phyloP scores from a whole-genome alignment of 2,329 filamentous ascomycete species.

The Chalara sp. region DNA sequence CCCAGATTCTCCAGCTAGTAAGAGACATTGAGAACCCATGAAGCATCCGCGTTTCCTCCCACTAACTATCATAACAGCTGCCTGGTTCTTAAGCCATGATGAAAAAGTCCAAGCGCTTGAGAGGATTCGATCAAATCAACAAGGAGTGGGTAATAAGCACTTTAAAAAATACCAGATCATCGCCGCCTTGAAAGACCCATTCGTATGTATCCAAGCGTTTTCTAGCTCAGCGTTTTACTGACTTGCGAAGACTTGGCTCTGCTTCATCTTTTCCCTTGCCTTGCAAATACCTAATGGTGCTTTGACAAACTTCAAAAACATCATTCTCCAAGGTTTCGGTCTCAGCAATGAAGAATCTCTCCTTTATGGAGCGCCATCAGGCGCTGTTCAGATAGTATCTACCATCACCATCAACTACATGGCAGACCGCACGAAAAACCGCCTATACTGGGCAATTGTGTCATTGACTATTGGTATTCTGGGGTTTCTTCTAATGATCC shows the following conservation, averaged over 20 bases:
- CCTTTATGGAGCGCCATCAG: constrained; percentile 23
- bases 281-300: too few species aligned
- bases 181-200: constrained; percentile 34
- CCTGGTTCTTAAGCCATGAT: constrained; percentile 35
- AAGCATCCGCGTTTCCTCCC: too few species aligned
- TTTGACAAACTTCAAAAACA: too few species aligned
- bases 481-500: constrained; percentile 29
- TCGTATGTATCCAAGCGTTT: constrained; percentile 23
- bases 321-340: constrained; percentile 31
- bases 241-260: constrained; percentile 30
- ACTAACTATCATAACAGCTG: constrained; percentile 9
- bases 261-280: constrained; percentile 13
- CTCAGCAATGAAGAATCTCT: constrained; percentile 25
- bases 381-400: constrained; percentile 16
- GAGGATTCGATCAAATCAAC: constrained; percentile 48
- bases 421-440: too few species aligned
- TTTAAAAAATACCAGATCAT: constrained; percentile 46
- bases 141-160: constrained; percentile 46
- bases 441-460: too few species aligned
- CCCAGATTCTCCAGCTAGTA: too few species aligned
- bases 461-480: constrained; percentile 26
- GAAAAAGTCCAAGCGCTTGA: constrained; percentile 38
- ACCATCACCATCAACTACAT: too few species aligned
- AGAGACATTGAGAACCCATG: too few species aligned
- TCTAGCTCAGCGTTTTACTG: constrained; percentile 38